Conservation (phyloP, 2,329 filamentous ascomycete genomes). For the Colletotrichum trifolii region DNA sequence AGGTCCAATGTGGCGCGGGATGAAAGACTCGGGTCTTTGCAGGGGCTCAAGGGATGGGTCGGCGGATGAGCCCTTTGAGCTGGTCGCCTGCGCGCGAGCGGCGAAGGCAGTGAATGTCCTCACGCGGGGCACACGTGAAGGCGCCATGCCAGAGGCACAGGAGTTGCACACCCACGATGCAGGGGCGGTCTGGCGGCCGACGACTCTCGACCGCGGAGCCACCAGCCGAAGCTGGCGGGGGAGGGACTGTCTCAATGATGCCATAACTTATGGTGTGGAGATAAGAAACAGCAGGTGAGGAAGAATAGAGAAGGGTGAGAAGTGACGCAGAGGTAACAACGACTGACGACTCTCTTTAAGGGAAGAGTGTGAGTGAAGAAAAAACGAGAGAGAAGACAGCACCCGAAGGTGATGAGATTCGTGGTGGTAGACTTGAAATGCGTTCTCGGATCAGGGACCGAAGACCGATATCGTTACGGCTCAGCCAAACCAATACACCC, state of each 20-base stretch:
- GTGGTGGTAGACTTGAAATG: slow-evolving; percentile 20
- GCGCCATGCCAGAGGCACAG: slow-evolving; percentile 18
- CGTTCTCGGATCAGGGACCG: slow-evolving; percentile 31
- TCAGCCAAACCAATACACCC: slow-evolving; percentile 22
- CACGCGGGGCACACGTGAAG: slow-evolving; percentile 19
- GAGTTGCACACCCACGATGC: slow-evolving; percentile 34
- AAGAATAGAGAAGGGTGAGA: slow-evolving; percentile 4
- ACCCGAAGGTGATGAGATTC: slow-evolving; percentile 1
- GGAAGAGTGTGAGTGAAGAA: slow-evolving; percentile 3
- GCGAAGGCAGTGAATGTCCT: slow-evolving; percentile 30
- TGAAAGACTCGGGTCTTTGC: slow-evolving; percentile 70
- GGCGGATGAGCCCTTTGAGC: slow-evolving; percentile 18
- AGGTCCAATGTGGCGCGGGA: slow-evolving; percentile 88
- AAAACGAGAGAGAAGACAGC: background rate
- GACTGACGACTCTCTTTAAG: slow-evolving; percentile 7
- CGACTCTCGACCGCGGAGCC: slow-evolving; percentile 30
- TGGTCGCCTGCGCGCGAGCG: slow-evolving; percentile 26
- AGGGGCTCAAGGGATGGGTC: slow-evolving; percentile 37
- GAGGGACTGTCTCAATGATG: slow-evolving; percentile 36
- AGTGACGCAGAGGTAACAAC: background rate
- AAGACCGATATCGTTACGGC: slow-evolving; percentile 32
- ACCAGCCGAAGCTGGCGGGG: slow-evolving; percentile 37
- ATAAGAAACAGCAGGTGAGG: background rate
- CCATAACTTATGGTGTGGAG: slow-evolving; percentile 30
- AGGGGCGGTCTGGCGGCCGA: slow-evolving; percentile 29